Percentiles rank a stretch among this genome's conserved stretches.
These are phyloP conservation scores for Houttuynia cordata DNA, from an alignment of 164 flowering plant species.

Conservation along the genomic window DNA sequence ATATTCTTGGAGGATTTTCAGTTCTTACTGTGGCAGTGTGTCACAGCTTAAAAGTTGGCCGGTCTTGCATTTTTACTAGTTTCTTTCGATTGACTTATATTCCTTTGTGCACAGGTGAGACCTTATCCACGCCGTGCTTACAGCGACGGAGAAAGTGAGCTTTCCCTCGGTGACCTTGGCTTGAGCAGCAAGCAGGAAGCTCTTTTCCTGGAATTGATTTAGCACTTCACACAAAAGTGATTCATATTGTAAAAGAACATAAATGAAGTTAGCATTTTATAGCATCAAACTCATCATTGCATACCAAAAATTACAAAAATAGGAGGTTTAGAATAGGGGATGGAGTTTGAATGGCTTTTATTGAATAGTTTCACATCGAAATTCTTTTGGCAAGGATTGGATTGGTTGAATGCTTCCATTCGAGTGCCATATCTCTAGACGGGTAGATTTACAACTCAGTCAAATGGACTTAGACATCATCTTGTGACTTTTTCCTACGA, in stretches of 20 bases:
- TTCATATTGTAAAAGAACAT: neutral
- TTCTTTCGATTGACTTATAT: neutral
- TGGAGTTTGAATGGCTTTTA: neutral
- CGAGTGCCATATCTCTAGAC: too few relatives aligned
- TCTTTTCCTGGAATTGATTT: constrained; percentile 66
- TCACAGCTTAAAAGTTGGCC: neutral
- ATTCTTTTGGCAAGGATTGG: neutral
- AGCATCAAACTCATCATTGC: neutral
- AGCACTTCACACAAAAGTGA: neutral
- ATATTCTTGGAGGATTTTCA: neutral
- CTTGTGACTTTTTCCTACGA: too few relatives aligned
- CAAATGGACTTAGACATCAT: too few relatives aligned
- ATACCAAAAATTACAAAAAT: too few relatives aligned
- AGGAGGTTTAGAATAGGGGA: neutral
- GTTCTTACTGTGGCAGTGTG: neutral
- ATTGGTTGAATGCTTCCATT: constrained; percentile 3
- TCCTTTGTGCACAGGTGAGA: constrained; percentile 91
- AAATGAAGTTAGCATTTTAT: too few relatives aligned
- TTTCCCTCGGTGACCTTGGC: constrained; percentile 65
- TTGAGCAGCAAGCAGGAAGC: constrained; percentile 93
- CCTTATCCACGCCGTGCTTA: constrained; percentile 86
- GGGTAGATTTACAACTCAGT: too few relatives aligned
- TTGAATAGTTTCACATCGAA: neutral
- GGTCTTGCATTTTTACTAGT: neutral
- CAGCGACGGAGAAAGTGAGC: constrained; percentile 47